phyloP scores from a whole-genome alignment of 768 basidiomycete genomes.

The Tubosaeta sp. region DNA sequence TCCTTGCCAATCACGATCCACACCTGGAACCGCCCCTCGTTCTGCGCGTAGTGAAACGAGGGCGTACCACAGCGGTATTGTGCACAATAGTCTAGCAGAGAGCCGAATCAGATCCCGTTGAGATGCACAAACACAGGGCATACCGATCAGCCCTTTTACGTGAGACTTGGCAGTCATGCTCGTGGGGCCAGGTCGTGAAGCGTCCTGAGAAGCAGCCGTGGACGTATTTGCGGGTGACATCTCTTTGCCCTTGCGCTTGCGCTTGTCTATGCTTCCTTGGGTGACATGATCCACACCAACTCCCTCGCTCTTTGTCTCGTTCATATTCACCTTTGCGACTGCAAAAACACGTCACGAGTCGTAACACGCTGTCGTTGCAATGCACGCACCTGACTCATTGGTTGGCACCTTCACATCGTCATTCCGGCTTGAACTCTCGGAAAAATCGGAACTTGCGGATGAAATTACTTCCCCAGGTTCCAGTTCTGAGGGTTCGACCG shows the following conservation, averaged over 20 bases:
- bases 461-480: constrained; percentile 28
- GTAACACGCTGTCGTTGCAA: not conserved
- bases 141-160: constrained; percentile 15
- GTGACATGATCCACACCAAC: not conserved
- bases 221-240: not conserved
- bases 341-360: not conserved
- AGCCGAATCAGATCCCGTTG: not conserved
- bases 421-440: constrained; percentile 20
- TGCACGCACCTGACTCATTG: constrained; percentile 10
- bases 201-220: constrained; percentile 3
- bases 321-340: not conserved
- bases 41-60: constrained; percentile 30
- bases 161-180: constrained; percentile 6
- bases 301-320: not conserved
- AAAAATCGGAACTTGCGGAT: constrained; percentile 21
- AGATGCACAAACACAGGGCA: not conserved
- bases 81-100: constrained; percentile 18
- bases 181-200: not conserved
- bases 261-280: not conserved
- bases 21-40: constrained; percentile 30
- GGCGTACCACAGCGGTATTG: constrained; percentile 24
- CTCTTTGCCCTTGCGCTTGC: constrained; percentile 14
- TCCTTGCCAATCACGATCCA: constrained; percentile 47
- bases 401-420: constrained; percentile 9
- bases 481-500: constrained; percentile 7